Conservation (phyloP, 2,329 filamentous ascomycete genomes). For the Neonectria sp. region DNA sequence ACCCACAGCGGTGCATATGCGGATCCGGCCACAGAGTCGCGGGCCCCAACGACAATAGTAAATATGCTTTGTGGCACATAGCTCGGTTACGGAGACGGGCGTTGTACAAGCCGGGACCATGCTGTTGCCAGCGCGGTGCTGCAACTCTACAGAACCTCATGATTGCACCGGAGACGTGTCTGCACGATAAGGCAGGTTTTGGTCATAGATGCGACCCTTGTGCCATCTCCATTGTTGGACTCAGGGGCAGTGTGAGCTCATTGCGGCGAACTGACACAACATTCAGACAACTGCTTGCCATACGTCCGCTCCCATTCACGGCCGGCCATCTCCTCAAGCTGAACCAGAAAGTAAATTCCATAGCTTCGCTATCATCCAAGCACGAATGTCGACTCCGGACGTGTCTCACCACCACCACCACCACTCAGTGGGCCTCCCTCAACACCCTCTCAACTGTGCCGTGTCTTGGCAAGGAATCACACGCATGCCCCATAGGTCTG, state of each 20-base stretch:
- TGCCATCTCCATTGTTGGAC: neutral
- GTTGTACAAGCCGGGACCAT: conserved; percentile 10
- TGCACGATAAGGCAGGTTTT: neutral
- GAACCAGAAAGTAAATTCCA: conserved; percentile 9
- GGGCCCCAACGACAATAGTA: conserved; percentile 4
- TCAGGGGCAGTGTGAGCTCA: neutral
- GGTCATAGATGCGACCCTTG: neutral
- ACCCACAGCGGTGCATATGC: conserved; percentile 17
- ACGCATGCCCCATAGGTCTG: neutral
- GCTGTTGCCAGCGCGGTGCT: conserved; percentile 1
- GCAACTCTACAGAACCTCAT: neutral
- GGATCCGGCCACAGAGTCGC: conserved; percentile 13
- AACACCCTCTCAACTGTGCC: neutral
- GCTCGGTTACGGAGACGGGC: conserved; percentile 1
- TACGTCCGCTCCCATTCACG: neutral
- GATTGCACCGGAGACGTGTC: neutral
- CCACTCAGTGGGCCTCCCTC: neutral
- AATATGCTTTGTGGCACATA: conserved; percentile 14
- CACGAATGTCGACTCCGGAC: neutral
- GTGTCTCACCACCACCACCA: neutral
- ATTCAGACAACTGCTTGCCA: neutral
- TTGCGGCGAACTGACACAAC: neutral
- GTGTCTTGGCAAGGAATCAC: conserved; percentile 19
- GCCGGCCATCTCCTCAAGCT: neutral
- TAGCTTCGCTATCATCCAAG: conserved; percentile 4